phyloP scores from a whole-genome alignment of 176 grass and related monocot species.

The Ensete ventricosum region DNA sequence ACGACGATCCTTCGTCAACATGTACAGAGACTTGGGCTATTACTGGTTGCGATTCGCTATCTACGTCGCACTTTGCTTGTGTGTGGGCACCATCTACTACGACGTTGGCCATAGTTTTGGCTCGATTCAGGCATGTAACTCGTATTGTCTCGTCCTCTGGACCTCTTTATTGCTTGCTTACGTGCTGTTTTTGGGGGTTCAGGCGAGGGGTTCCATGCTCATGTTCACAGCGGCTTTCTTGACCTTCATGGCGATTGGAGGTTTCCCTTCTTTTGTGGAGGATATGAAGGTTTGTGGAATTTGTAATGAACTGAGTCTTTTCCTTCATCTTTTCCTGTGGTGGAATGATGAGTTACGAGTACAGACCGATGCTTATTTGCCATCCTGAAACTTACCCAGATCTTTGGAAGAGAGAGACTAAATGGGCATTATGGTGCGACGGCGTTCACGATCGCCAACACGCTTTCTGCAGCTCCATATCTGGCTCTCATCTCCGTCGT shows the following conservation, averaged over 20 bases:
- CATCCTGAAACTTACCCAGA: neutral
- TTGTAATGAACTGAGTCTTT: no score
- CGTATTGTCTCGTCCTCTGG: no score
- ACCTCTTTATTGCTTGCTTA: no score
- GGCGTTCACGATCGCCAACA: neutral
- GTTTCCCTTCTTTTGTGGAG: neutral
- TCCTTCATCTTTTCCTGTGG: no score
- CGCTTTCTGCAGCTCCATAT: neutral
- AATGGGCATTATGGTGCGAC: neutral
- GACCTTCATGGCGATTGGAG: constrained; percentile 4
- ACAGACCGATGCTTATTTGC: neutral
- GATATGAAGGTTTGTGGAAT: neutral
- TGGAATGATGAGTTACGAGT: neutral
- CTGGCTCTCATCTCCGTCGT: neutral
- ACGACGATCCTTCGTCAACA: neutral
- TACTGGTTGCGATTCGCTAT: neutral
- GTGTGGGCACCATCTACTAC: no score
- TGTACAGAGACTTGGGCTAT: neutral
- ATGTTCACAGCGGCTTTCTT: neutral
- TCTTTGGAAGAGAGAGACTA: neutral
- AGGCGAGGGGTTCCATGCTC: neutral
- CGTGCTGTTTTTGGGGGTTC: neutral
- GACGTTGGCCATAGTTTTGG: no score
- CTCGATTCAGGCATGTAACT: no score
- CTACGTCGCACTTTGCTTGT: neutral